Conservation (phyloP, 2,329 filamentous ascomycete genomes). For the Monilinia polystroma region DNA sequence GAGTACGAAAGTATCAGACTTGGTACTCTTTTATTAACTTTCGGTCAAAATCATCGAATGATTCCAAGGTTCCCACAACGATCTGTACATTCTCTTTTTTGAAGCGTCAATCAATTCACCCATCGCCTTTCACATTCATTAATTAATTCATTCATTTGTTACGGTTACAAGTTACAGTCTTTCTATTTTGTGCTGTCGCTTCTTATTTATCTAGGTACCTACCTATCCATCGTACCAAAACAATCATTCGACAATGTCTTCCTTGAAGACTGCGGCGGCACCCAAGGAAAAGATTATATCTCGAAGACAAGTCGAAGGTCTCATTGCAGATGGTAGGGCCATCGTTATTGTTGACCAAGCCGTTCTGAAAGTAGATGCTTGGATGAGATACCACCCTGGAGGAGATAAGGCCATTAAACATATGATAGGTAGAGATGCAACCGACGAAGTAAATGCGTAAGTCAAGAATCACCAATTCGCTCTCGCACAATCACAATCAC, state of each 20-base stretch:
- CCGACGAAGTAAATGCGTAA: slow-evolving; percentile 89
- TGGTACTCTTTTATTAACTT: background rate
- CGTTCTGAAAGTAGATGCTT: slow-evolving; percentile 85
- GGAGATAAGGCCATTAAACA: slow-evolving; percentile 88
- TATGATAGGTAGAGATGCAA: slow-evolving; percentile 91
- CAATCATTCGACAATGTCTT: slow-evolving; percentile 17
- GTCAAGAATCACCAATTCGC: slow-evolving; percentile 39
- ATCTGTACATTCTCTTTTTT: too few relatives aligned
- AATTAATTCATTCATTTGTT: slow-evolving; percentile 9
- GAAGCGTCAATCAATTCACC: too few relatives aligned
- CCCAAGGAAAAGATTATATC: slow-evolving; percentile 46
- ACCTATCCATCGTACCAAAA: background rate
- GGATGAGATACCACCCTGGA: slow-evolving; percentile 87
- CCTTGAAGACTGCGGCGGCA: slow-evolving; percentile 22
- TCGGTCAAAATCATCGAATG: background rate
- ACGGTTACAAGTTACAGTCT: background rate
- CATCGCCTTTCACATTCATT: background rate
- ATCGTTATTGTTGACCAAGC: slow-evolving; percentile 79
- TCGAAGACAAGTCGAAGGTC: slow-evolving; percentile 68
- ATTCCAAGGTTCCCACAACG: too few relatives aligned
- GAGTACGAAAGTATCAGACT: too few relatives aligned
- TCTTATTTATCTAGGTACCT: background rate
- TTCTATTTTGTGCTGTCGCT: background rate
- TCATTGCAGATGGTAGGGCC: slow-evolving; percentile 78
- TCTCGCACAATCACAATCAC: background rate